Evolutionary conservation across 1,139 yeast genomes (phyloP).

Genomic region (Pneumocystis murina): DNA sequence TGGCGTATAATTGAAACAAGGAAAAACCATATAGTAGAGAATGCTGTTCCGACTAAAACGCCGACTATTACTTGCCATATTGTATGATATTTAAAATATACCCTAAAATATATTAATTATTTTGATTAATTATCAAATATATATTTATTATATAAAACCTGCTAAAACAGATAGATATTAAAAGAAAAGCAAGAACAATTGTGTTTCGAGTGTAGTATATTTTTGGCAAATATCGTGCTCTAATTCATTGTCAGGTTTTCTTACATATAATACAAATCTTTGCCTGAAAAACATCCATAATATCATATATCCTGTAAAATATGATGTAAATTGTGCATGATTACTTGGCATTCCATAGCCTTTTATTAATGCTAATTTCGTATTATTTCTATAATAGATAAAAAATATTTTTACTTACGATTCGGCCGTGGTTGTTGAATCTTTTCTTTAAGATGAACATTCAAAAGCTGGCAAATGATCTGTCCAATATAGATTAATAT

Average conservation of each 20-base stretch:
- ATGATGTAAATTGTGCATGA: conserved; percentile 91
- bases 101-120: conserved; percentile 30
- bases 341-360: conserved; percentile 97
- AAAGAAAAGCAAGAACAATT: neutral
- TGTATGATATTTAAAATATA: conserved; percentile 66
- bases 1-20: conserved; percentile 30
- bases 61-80: conserved; percentile 64
- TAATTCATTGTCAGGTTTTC: neutral
- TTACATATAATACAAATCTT: neutral
- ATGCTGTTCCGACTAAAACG: conserved; percentile 40
- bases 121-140: conserved; percentile 39
- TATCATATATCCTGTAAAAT: conserved; percentile 49
- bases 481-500: conserved; percentile 78
- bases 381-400: neutral
- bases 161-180: conserved; percentile 11
- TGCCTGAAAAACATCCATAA: conserved; percentile 33
- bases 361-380: conserved; percentile 20
- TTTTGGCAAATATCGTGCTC: neutral
- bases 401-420: conserved; percentile 15
- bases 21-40: conserved; percentile 42
- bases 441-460: conserved; percentile 48
- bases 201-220: neutral
- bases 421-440: conserved; percentile 67
- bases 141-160: conserved; percentile 12
- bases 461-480: conserved; percentile 56